Conservation (phyloP, 257 asterid species). For the Coffea eugenioides region DNA sequence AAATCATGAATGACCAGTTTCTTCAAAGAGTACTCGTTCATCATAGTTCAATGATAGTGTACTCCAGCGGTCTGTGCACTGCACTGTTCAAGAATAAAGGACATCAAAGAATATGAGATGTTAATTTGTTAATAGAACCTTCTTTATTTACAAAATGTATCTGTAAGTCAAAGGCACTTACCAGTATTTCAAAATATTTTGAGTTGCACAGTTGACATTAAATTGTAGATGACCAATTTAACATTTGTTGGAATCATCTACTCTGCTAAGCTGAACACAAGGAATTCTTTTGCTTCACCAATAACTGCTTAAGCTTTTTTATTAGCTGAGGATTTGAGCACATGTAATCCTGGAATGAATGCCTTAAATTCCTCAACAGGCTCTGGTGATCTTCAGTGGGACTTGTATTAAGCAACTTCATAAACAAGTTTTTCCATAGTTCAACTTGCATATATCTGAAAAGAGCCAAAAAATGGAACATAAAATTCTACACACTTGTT, state of each 20-base stretch:
- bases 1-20: background rate
- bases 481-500: background rate
- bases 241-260: background rate
- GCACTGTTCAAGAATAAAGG: background rate
- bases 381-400: slow-evolving; percentile 57
- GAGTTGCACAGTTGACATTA: background rate
- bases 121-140: background rate
- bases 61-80: slow-evolving; percentile 1
- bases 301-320: slow-evolving; percentile 60
- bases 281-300: slow-evolving; percentile 71
- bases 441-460: slow-evolving; percentile 76
- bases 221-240: background rate
- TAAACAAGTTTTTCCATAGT: slow-evolving; percentile 74
- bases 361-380: slow-evolving; percentile 51
- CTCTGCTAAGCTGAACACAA: slow-evolving; percentile 55
- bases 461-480: background rate
- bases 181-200: background rate
- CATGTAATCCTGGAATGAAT: slow-evolving; percentile 71
- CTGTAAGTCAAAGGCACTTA: background rate
- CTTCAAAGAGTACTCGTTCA: background rate
- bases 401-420: slow-evolving; percentile 58
- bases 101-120: background rate
- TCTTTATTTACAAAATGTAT: background rate
- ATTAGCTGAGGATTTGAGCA: slow-evolving; percentile 70
- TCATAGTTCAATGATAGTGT: slow-evolving; percentile 1